Evolutionary conservation across 306 rosid species (phyloP), one percentile per base, ranked within the genome.

Genomic region (Quercus aquifolioides): DNA sequence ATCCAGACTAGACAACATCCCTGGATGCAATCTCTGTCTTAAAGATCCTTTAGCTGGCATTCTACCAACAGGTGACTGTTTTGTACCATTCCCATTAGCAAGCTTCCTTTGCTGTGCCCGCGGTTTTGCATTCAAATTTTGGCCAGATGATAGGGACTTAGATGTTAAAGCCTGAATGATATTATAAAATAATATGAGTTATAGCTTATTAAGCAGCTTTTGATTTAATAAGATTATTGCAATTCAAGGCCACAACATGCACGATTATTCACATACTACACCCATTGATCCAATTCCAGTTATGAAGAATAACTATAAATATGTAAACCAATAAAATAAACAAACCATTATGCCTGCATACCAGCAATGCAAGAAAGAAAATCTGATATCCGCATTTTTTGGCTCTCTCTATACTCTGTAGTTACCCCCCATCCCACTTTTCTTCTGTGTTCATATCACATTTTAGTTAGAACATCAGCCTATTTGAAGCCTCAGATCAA

Each of bases 11-110:
- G 99, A 91, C 80, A 93, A 79, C 95, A 95, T 83, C 70, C 98
- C 98, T 30, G 98, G 99, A 92, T 95, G 99, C 82, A 90, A 81
- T 83, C 94, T 89, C 81, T 90, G 97, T 91, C 82, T 93, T 70
- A 72, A 31, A 60, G 92, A 85, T 78, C 91, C 97, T 82, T 85
- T 94, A 70, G 85, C 87, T 72, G 89, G 87, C 74, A 82, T 79
- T 88, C 86, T 90, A 85, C 87, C 82, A 70, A 71, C 35, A 20
- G 84, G 71, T 21, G 84, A 80, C 71, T 84, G 97, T 74, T 87
- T 93, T 71, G 82, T 84, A 56, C 91, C 80, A 73, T 85, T 85
- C 59, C 98, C 99, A 85, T 85, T 80, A 46, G 85, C 59, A 70
- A 67, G 85, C 78, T 91, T 95, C 86, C 72, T 93, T 57, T 85